Evolutionary conservation across 805 yeast genomes (phyloP).

Genomic region (Wickerhamomyces queroliae): DNA sequence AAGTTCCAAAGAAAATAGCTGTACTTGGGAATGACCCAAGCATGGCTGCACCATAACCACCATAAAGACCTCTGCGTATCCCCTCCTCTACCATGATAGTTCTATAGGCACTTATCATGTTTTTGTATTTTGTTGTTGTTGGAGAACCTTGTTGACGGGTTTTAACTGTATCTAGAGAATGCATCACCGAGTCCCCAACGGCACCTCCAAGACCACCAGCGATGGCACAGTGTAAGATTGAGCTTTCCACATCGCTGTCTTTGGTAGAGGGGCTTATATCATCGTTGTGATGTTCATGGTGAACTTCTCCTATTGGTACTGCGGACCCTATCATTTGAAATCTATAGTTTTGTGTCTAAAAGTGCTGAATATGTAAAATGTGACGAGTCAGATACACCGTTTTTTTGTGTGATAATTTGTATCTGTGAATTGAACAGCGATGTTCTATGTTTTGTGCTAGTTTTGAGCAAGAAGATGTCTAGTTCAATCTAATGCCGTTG

Average conservation of each 20-base stretch:
- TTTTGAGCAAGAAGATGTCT: no score
- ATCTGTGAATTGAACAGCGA: no score
- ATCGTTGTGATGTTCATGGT: background rate
- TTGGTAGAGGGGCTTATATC: constrained; percentile 1
- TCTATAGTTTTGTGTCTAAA: background rate
- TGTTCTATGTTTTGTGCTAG: no score
- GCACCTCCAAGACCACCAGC: constrained; percentile 97
- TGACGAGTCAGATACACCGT: no score
- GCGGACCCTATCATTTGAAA: background rate
- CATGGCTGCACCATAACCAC: constrained; percentile 91
- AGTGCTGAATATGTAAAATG: no score
- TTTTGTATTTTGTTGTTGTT: constrained; percentile 55
- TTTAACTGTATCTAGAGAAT: constrained; percentile 92
- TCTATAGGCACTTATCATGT: constrained; percentile 68
- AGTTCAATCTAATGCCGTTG: no score
- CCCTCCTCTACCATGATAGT: constrained; percentile 87
- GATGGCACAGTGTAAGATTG: constrained; percentile 56
- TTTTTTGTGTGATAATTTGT: no score
- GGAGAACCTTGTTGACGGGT: constrained; percentile 97
- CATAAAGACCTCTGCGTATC: constrained; percentile 72
- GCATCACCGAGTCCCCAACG: constrained; percentile 90
- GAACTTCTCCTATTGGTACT: background rate
- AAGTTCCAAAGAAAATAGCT: constrained; percentile 88
- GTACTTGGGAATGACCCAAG: constrained; percentile 93
- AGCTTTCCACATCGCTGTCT: constrained; percentile 17